phyloP scores from a whole-genome alignment of 2,329 filamentous ascomycete genomes.

The Coniochaeta hoffmannii region DNA sequence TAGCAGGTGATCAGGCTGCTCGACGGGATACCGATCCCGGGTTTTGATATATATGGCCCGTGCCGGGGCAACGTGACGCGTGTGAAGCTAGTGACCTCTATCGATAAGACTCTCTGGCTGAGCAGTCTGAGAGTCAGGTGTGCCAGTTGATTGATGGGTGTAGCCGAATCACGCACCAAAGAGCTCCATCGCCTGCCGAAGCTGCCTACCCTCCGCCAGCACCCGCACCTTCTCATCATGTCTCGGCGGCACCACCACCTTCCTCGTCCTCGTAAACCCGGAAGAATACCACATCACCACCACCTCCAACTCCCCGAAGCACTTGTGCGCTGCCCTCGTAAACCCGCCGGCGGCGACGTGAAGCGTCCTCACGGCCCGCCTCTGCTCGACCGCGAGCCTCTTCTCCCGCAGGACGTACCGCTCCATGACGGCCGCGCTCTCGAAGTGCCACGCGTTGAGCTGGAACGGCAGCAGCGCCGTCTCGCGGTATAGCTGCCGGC shows the following conservation, averaged over 20 bases:
- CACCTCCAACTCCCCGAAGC: conserved; percentile 21
- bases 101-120: no score
- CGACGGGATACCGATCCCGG: no score
- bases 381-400: conserved; percentile 19
- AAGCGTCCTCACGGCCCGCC: conserved; percentile 22
- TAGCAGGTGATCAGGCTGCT: no score
- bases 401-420: conserved; percentile 24
- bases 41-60: no score
- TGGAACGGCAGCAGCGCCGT: conserved; percentile 24
- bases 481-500: conserved; percentile 28
- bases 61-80: no score
- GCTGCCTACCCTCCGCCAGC: background rate
- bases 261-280: background rate
- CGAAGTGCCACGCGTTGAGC: conserved; percentile 27
- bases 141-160: background rate
- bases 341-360: conserved; percentile 18
- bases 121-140: no score
- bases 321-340: conserved; percentile 18
- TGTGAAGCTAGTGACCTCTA: no score
- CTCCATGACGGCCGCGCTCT: conserved; percentile 22
- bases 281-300: conserved; percentile 7
- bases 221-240: background rate
- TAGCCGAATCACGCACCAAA: background rate
- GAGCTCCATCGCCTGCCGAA: background rate
- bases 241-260: background rate